Conservation (phyloP, 2,329 filamentous ascomycete genomes). For the Emergomyces orientalis region DNA sequence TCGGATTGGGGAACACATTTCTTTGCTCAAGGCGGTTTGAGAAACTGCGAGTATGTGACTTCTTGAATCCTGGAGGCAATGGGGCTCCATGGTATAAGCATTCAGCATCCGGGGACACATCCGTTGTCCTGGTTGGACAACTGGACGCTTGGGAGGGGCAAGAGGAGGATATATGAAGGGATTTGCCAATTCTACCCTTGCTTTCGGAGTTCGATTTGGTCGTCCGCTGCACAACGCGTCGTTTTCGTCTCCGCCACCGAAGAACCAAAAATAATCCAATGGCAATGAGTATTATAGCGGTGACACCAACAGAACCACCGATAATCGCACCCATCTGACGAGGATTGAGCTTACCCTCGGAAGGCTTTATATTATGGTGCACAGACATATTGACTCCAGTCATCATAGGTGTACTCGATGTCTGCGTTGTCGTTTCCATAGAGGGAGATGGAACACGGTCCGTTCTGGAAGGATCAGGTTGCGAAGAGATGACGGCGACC, state of each 20-base stretch:
- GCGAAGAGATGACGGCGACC: not conserved
- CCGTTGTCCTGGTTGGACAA: not conserved
- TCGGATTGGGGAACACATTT: not conserved
- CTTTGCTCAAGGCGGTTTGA: not conserved
- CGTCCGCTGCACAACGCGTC: not conserved
- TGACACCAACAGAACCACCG: conserved; percentile 23
- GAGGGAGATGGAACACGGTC: not conserved
- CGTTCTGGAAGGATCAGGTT: not conserved
- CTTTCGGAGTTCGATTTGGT: not conserved
- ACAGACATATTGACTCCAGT: not conserved
- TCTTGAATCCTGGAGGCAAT: not conserved
- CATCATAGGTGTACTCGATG: not conserved
- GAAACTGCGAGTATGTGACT: not conserved
- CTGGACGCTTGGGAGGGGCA: not conserved
- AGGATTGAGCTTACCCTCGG: conserved; percentile 10
- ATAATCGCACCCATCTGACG: conserved; percentile 20
- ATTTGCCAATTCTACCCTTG: not conserved
- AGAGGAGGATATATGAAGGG: not conserved
- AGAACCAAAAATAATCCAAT: conserved; percentile 20
- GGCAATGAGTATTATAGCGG: conserved; percentile 20
- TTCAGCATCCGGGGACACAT: not conserved
- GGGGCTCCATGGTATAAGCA: not conserved
- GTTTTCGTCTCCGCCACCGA: conserved; percentile 19
- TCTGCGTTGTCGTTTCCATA: not conserved
- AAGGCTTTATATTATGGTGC: not conserved